A percentile compares a stretch with the other conserved stretches of the same genome.
These are phyloP conservation scores for Aspergillus novoparasiticus DNA, from an alignment of 2,329 filamentous ascomycete genomes.

Conservation along the genomic window DNA sequence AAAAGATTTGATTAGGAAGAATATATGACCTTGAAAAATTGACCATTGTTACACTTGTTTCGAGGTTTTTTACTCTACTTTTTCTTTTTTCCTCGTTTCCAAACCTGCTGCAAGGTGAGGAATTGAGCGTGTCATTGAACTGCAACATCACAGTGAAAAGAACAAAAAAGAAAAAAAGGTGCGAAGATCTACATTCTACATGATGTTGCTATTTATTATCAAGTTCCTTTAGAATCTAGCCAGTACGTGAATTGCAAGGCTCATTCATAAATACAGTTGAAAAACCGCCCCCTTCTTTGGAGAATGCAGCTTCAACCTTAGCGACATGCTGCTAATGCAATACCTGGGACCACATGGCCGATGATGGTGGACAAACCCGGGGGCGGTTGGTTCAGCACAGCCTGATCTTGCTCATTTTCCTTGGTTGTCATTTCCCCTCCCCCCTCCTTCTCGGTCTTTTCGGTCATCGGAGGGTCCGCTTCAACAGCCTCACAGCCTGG, in stretches of 20 bases:
- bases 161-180: neutral
- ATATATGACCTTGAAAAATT: neutral
- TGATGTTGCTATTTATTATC: neutral
- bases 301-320: constrained; percentile 1
- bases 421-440: constrained; percentile 8
- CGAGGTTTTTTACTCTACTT: neutral
- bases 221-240: neutral
- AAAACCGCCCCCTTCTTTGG: neutral
- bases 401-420: constrained; percentile 7
- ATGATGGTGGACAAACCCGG: constrained; percentile 8
- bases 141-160: constrained; percentile 1
- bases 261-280: neutral
- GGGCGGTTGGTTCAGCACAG: constrained; percentile 12
- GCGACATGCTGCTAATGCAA: constrained; percentile 4
- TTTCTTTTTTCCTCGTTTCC: neutral
- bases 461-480: constrained; percentile 25
- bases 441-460: constrained; percentile 19
- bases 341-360: constrained; percentile 17
- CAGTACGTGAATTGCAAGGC: neutral
- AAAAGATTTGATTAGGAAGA: neutral
- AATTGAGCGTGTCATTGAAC: constrained; percentile 9
- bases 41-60: constrained; percentile 3
- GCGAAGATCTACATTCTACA: neutral
- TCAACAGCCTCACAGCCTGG: constrained; percentile 23
- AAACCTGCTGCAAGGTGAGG: constrained; percentile 4